Conservation (phyloP, 352 stramenopile genomes). For the Pythium plurisporium region DNA sequence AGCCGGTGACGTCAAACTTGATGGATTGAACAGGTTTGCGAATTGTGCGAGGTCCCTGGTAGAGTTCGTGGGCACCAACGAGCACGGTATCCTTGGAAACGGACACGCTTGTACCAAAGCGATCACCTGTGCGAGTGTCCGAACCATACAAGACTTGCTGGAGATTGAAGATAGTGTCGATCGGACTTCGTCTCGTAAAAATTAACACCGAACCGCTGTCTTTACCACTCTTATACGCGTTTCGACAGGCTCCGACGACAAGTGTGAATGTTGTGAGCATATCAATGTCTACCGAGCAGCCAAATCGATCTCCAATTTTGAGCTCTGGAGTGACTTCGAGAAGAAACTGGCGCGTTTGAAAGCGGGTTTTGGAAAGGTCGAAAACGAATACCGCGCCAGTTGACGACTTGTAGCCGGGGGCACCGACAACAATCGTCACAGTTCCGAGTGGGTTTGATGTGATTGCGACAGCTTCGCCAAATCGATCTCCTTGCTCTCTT, state of each 20-base stretch:
- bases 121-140: constrained; percentile 54
- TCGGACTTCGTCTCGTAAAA: constrained; percentile 39
- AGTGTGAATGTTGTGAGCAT: constrained; percentile 70
- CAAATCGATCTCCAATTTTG: constrained; percentile 53
- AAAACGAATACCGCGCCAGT: constrained; percentile 76
- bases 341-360: constrained; percentile 64
- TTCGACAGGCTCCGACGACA: constrained; percentile 54
- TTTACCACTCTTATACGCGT: constrained; percentile 28
- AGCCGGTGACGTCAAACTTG: constrained; percentile 30
- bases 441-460: constrained; percentile 34
- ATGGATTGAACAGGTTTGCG: constrained; percentile 70
- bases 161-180: constrained; percentile 65
- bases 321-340: constrained; percentile 45
- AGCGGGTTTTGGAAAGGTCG: constrained; percentile 51
- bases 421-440: constrained; percentile 57
- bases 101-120: constrained; percentile 67
- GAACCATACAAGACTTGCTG: constrained; percentile 68
- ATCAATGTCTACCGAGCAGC: constrained; percentile 60
- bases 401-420: constrained; percentile 50
- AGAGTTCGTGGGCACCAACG: constrained; percentile 62
- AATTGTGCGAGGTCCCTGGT: constrained; percentile 49
- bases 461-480: constrained; percentile 64
- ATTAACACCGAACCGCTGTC: constrained; percentile 54
- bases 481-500: constrained; percentile 46
- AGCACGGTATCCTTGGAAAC: constrained; percentile 69